Evolutionary conservation across 495 filamentous ascomycete species (phyloP), one percentile per base, ranked within the genome.

Genomic region (Hyaloscypha bicolor): DNA sequence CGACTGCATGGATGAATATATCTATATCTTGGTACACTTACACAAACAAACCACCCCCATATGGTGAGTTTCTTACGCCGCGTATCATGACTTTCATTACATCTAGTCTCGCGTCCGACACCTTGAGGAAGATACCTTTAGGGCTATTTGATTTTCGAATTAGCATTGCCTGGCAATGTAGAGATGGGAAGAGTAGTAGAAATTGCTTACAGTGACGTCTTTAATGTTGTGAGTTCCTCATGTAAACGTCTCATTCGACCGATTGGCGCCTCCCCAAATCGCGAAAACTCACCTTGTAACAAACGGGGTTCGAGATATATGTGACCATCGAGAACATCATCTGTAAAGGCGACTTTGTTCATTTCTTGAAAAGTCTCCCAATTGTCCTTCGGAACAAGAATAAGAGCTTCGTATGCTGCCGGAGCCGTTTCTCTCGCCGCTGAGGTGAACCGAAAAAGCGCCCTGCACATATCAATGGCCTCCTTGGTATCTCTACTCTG

Each of bases 11-110:
- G 0, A 19, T 19, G 16, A 19, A 19, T 4, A 19, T 48, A 12
- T 19, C 42, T 16, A 4, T 12, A 14, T 48, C 42, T 14, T 11
- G 16, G 16, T 48, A 37, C 4, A 48, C 75, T 53, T 66, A 78
- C 73, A 86, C 86, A 72, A 88, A 89, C 14, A 88, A 67, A 0
- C 86, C 87, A 42, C 84, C 75, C 68, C 86, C 84, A 78, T 90
- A 89, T 9, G 87, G 87, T 11, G 87, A 88, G 11, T 74, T 79
- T 9, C 66, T 69, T 5, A 86, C 85, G 0, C 87, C 87, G 9
- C 84, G 72, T 32, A 90, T 88, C 67, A 90, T 63, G 22, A 81
- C 71, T 70, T 87, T 88, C 74, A 89, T 80, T 16, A 86, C 70
- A 71, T 89, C 87, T 4, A 81, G 77, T 1, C 87, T 77, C 6